Evolutionary conservation across 805 yeast species (phyloP).

Genomic region (Metschnikowia shivogae): DNA sequence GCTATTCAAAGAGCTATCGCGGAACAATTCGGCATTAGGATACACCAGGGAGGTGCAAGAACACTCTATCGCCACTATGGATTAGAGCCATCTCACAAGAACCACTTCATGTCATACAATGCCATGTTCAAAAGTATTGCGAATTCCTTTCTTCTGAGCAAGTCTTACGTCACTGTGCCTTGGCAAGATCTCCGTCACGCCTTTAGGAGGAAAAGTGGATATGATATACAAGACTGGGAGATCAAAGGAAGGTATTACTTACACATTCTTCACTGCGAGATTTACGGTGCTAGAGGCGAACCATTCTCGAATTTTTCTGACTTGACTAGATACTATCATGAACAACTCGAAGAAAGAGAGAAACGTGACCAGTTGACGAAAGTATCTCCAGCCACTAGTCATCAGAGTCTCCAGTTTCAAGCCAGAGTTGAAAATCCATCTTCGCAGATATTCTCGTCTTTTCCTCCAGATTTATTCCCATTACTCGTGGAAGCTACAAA

Average conservation of each 20-base stretch:
- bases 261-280: slow-evolving; percentile 13
- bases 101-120: slow-evolving; percentile 11
- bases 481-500: background rate
- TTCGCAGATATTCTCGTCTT: background rate
- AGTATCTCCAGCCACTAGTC: background rate
- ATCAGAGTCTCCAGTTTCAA: background rate
- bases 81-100: slow-evolving; percentile 4
- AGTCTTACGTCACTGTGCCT: slow-evolving; percentile 12
- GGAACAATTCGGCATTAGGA: slow-evolving; percentile 4
- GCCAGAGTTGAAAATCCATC: background rate
- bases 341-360: background rate
- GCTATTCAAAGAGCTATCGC: slow-evolving; percentile 11
- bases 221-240: slow-evolving; percentile 16
- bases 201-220: slow-evolving; percentile 7
- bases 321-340: slow-evolving; percentile 7
- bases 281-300: slow-evolving; percentile 15
- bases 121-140: slow-evolving; percentile 14
- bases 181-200: slow-evolving; percentile 15
- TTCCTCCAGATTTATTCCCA: background rate
- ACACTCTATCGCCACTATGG: slow-evolving; percentile 18
- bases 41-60: slow-evolving; percentile 12
- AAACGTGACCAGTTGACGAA: background rate
- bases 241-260: slow-evolving; percentile 14
- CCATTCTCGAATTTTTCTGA: slow-evolving; percentile 13
- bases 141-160: slow-evolving; percentile 4